These are phyloP conservation scores for Panicum hallii DNA, from an alignment of 202 grass and related monocot species.

Conservation along the genomic window DNA sequence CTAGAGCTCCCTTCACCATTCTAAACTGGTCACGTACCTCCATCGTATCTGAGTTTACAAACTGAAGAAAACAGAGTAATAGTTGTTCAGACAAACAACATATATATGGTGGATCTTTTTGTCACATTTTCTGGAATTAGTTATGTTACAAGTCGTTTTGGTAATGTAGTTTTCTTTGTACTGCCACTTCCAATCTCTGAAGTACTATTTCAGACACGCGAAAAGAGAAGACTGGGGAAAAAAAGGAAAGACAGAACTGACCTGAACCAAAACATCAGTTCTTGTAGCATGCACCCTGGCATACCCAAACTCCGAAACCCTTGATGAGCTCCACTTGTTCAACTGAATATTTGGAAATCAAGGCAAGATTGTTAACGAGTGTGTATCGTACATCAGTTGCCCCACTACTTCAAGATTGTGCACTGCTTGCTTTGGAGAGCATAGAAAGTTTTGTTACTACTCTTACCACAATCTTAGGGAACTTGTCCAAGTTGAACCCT, in stretches of 20 bases:
- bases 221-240: not conserved
- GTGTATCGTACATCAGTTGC: not conserved
- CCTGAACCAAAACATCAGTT: constrained; percentile 65
- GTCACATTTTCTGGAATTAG: not conserved
- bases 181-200: not conserved
- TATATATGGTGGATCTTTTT: not conserved
- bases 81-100: constrained; percentile 12
- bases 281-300: constrained; percentile 62
- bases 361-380: constrained; percentile 29
- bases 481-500: constrained; percentile 72
- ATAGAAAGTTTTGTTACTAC: not conserved
- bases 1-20: constrained; percentile 54
- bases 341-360: constrained; percentile 47
- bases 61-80: constrained; percentile 56
- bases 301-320: constrained; percentile 74
- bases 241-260: constrained; percentile 8
- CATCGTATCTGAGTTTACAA: constrained; percentile 72
- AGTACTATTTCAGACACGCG: not conserved
- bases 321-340: constrained; percentile 67
- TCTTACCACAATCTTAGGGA: constrained; percentile 60
- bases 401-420: not conserved
- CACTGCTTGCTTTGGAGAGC: not conserved
- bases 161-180: not conserved
- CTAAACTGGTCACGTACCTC: constrained; percentile 71
- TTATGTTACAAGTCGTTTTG: not conserved